Evolutionary conservation across 2,329 filamentous ascomycete genomes (phyloP), one percentile per base, ranked within the genome.

Genomic region (Lizonia empirigonia): DNA sequence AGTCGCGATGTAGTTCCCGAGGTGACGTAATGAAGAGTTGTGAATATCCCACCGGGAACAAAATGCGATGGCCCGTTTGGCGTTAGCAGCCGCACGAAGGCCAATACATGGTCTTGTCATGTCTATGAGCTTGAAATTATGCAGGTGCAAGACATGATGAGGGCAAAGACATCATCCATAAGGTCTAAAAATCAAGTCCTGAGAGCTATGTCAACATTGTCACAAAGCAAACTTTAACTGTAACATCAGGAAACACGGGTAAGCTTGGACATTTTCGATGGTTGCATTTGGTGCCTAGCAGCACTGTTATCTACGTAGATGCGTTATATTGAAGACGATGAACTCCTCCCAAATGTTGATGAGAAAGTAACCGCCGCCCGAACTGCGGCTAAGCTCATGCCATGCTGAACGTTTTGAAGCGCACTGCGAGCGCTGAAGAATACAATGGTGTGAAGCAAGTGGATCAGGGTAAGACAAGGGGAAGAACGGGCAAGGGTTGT

Each of bases 391-490:
- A 32, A 24, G 32, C 33, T 41, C 27, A n/a, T 53, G 13, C 38
- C 40, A 40, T 56, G 46, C 42, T 55, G 27, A 56, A 51, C 45
- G 59, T 60, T 58, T 56, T 57, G 15, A 46, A 42, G 55, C 60
- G 56, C 57, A 39, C 42, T 50, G 20, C 45, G 49, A 53, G 54
- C 53, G 45, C 55, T 15, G 42, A 52, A 51, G 22, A 56, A 56
- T 55, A 63, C 62, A 57, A 44, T 42, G 12, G 35, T 50, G 44
- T 52, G 55, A 62, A 55, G 46, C 39, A 58, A 63, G 36, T 48
- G 35, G 45, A 35, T 44, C 49, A 56, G 46, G 37, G 37, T 39
- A 55, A 55, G 23, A 59, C 56, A 59, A 30, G 40, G 35, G 39
- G 13, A 48, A 52, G 45, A 46, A 44, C 15, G 41, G 22, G 47